Base-by-base conservation (phyloP, 108 stramenopile genomes). In the Licmophora abbreviata region DNA sequence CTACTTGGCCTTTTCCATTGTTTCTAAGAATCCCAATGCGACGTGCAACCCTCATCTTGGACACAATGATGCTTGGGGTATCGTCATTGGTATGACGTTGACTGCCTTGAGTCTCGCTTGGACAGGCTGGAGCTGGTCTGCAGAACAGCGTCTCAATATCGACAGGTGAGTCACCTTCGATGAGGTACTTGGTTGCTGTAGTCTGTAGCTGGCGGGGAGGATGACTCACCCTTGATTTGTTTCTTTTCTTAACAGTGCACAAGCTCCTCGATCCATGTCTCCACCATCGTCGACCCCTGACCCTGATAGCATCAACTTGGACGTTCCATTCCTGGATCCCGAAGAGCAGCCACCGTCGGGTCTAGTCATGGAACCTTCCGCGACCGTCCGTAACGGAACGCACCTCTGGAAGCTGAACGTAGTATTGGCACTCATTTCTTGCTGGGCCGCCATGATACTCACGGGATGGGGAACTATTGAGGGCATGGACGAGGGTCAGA, bases 401-500 rank as follows among this genome's bases (percentile, higher is more conserved):
- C 9, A 29, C 17, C 49, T 85, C 4, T 94, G 93, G 92, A 92
- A 92, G 62, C 75, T 96, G 38, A 96, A 96, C 58, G 69, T 85
- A 21, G 83, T 93, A 29, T 44, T 92, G 63, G 68, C 83, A 0
- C 58, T 92, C 36, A 74, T 92, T 1, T 61, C 59, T 42, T 92
- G 89, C 64, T 92, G 74, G 63, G 74, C 83, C 27, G 92, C 90
- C 40, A 92, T 93, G 90, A 80, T 77, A n/a, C 64, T 96, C 42
- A 95, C 95, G 3, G 84, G 80, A 48, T 96, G 95, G 95, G 93
- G 93, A 34, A 79, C 83, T 21, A 54, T 89, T 3, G 63, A 68
- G 20, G 77, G 58, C n/a, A 23, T 46, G 15, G 60, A 81, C 21
- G 61, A 71, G 32, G 54, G 58, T 29, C 76, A 81, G 44, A 79